phyloP scores from a whole-genome alignment of 1,284 basidiomycete genomes.

The Rugosomyces carneus region DNA sequence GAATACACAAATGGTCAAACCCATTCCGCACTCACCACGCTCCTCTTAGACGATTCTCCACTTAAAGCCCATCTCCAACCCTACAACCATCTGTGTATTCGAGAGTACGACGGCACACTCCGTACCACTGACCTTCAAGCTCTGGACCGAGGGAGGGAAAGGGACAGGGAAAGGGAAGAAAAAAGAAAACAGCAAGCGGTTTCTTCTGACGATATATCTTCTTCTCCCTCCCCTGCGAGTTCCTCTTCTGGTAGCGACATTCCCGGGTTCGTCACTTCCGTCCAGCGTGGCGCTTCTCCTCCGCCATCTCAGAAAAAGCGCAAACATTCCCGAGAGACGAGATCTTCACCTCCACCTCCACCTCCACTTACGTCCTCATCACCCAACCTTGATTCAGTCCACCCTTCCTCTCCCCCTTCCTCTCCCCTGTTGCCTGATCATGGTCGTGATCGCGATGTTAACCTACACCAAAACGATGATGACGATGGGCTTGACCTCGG shows the following conservation, averaged over 20 bases:
- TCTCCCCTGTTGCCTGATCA: too few relatives aligned
- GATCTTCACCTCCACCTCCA: too few relatives aligned
- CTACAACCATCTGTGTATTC: conserved; percentile 72
- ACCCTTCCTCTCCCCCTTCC: too few relatives aligned
- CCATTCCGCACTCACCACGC: conserved; percentile 63
- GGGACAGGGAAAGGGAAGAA: background rate
- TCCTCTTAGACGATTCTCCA: conserved; percentile 79
- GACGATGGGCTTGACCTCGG: background rate
- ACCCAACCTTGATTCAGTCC: too few relatives aligned
- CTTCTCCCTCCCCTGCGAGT: background rate
- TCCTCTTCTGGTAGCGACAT: background rate
- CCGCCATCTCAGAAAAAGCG: conserved; percentile 7
- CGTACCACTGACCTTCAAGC: conserved; percentile 5
- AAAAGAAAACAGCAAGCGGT: background rate
- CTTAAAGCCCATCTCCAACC: conserved; percentile 76
- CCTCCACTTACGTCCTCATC: too few relatives aligned
- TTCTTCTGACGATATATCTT: background rate
- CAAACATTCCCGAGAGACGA: conserved; percentile 8
- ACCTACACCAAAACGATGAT: background rate
- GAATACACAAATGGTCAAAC: background rate
- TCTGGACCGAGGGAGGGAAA: background rate
- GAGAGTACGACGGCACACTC: conserved; percentile 48
- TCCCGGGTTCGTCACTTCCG: background rate
- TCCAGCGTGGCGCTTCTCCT: background rate
- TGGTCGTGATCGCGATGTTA: too few relatives aligned